Evolutionary conservation across 139 green algal genomes (phyloP).

Genomic region (Chlorella sp.): DNA sequence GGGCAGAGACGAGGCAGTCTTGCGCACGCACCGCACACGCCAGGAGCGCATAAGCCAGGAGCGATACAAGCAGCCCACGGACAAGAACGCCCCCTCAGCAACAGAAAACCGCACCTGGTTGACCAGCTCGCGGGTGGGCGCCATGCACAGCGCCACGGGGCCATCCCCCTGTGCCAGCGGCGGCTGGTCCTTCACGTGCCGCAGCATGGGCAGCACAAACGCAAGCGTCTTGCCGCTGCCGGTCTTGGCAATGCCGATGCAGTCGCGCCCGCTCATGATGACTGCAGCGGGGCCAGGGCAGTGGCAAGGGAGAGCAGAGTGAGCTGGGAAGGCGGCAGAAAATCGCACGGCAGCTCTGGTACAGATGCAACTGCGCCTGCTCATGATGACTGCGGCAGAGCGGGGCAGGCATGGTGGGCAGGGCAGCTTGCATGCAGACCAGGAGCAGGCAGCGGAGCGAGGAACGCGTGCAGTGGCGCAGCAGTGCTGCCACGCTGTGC

Average conservation of each 20-base stretch:
- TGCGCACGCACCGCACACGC: too few relatives aligned
- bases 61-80: too few relatives aligned
- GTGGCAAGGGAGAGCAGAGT: too few relatives aligned
- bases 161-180: constrained; percentile 83
- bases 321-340: neutral
- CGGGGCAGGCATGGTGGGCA: neutral
- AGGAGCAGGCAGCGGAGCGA: neutral
- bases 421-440: too few relatives aligned
- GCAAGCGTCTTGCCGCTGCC: constrained; percentile 97
- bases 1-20: too few relatives aligned
- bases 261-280: constrained; percentile 97
- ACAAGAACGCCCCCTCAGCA: too few relatives aligned
- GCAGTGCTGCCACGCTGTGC: neutral
- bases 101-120: constrained; percentile 87
- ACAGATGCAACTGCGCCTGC: constrained; percentile 92
- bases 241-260: constrained; percentile 98
- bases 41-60: too few relatives aligned
- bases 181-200: constrained; percentile 96
- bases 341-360: neutral
- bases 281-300: neutral
- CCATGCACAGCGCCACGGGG: constrained; percentile 91
- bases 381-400: constrained; percentile 83
- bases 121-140: constrained; percentile 95
- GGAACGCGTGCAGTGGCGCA: neutral
- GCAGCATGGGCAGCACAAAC: constrained; percentile 96